Percentiles rank a stretch among this genome's conserved stretches.
phyloP scores from a whole-genome alignment of 768 basidiomycete species.

The Naganishia onofrii region DNA sequence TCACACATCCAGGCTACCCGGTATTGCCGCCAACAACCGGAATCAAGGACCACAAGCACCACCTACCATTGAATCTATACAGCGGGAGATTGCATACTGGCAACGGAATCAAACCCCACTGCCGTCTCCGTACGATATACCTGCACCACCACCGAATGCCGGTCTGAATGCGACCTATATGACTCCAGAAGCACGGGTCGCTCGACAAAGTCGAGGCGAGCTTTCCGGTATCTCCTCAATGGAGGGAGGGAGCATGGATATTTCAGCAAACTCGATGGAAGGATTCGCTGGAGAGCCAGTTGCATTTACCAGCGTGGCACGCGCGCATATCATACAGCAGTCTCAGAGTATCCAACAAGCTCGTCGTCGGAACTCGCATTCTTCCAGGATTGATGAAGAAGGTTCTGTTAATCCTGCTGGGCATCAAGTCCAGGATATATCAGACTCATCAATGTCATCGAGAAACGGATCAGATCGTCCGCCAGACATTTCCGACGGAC shows the following conservation, averaged over 20 bases:
- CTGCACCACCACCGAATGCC: not conserved
- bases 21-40: not conserved
- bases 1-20: too few species aligned
- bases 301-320: not conserved
- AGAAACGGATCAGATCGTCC: not conserved
- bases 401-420: not conserved
- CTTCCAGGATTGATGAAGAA: not conserved
- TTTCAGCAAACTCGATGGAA: not conserved
- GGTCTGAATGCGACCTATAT: not conserved
- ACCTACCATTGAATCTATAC: conserved; percentile 11
- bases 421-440: not conserved
- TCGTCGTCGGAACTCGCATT: not conserved
- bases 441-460: conserved; percentile 7
- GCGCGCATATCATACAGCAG: not conserved
- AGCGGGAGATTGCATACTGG: conserved; percentile 21
- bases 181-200: not conserved
- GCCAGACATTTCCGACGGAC: not conserved
- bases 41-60: not conserved
- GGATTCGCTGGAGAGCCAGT: not conserved
- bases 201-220: not conserved
- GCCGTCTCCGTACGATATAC: not conserved
- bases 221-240: not conserved
- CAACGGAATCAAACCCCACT: not conserved
- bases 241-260: not conserved
- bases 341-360: not conserved